phyloP scores from a whole-genome alignment of 1,284 basidiomycete genomes.

The Marasmius fiardii region DNA sequence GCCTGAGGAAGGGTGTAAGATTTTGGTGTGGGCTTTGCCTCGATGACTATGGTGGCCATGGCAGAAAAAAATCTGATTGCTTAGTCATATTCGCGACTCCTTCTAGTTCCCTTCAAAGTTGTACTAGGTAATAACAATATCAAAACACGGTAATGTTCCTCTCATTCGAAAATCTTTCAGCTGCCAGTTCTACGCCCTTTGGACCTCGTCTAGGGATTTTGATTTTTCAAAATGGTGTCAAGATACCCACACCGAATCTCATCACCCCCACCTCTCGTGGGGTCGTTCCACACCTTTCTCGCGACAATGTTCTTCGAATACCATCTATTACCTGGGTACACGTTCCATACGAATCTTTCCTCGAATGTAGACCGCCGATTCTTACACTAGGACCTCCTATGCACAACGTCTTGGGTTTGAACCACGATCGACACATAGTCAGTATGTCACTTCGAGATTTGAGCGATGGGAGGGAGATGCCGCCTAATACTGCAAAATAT shows the following conservation, averaged over 20 bases:
- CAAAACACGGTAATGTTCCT: not conserved
- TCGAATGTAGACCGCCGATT: slow-evolving; percentile 31
- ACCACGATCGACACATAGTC: slow-evolving; percentile 35
- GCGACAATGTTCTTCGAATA: slow-evolving; percentile 52
- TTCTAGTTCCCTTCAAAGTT: not conserved
- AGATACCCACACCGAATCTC: slow-evolving; percentile 57
- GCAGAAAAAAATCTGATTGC: slow-evolving; percentile 10
- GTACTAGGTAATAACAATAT: not conserved
- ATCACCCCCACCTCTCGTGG: slow-evolving; percentile 67
- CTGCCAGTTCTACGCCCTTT: not conserved
- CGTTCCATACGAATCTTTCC: slow-evolving; percentile 80
- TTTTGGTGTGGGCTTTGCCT: slow-evolving; percentile 14
- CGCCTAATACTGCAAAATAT: slow-evolving; percentile 59
- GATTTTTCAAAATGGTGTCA: not conserved
- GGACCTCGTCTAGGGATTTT: not conserved
- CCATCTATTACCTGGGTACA: slow-evolving; percentile 59
- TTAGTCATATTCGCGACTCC: not conserved
- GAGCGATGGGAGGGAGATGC: slow-evolving; percentile 58
- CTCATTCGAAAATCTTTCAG: not conserved
- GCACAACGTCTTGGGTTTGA: not conserved
- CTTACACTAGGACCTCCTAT: not conserved
- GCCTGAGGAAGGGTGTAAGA: slow-evolving; percentile 13
- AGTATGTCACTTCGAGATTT: slow-evolving; percentile 67
- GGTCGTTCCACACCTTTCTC: slow-evolving; percentile 68
- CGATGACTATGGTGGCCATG: slow-evolving; percentile 15